These are phyloP conservation scores for Fusarium annulatum DNA, from an alignment of 2,329 filamentous ascomycete species.

Conservation along the genomic window DNA sequence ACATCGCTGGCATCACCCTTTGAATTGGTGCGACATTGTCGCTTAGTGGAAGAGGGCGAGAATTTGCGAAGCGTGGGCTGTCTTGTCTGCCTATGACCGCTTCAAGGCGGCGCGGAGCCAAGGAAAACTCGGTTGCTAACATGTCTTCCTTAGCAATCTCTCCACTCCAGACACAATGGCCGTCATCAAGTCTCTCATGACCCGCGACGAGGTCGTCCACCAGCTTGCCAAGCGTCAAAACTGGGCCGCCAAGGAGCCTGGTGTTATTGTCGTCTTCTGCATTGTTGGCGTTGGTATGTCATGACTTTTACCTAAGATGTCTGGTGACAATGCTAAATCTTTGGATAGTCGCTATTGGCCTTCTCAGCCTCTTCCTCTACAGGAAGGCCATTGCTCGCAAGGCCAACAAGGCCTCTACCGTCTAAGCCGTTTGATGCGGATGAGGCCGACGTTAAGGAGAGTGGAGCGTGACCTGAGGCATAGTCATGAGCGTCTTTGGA, in stretches of 20 bases:
- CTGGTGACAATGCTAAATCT: slow-evolving; percentile 27
- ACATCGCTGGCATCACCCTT: not conserved
- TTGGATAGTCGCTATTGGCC: slow-evolving; percentile 47
- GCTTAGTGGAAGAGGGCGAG: slow-evolving; percentile 20
- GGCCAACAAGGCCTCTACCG: slow-evolving; percentile 48
- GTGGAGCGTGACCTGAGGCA: slow-evolving; percentile 41
- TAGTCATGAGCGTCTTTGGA: slow-evolving; percentile 32
- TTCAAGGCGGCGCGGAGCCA: not conserved
- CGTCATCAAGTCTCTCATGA: slow-evolving; percentile 53
- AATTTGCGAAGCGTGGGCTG: not conserved
- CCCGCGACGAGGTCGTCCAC: slow-evolving; percentile 52
- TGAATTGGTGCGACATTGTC: slow-evolving; percentile 17
- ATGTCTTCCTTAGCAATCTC: slow-evolving; percentile 40
- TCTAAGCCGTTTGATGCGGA: slow-evolving; percentile 30
- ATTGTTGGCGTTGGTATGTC: slow-evolving; percentile 56
- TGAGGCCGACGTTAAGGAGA: slow-evolving; percentile 27
- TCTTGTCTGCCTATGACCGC: not conserved
- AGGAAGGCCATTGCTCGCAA: slow-evolving; percentile 50
- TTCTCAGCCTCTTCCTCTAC: slow-evolving; percentile 48
- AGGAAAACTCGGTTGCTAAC: slow-evolving; percentile 9
- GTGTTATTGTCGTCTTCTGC: slow-evolving; percentile 58
- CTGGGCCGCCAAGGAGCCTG: slow-evolving; percentile 54
- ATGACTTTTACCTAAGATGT: not conserved
- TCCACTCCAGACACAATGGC: slow-evolving; percentile 53
- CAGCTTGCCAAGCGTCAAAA: slow-evolving; percentile 56